Percentiles rank a stretch among this genome's conserved stretches.
phyloP scores from a whole-genome alignment of 805 yeast genomes.

The Saccharomycopsis oosterbeekiorum region DNA sequence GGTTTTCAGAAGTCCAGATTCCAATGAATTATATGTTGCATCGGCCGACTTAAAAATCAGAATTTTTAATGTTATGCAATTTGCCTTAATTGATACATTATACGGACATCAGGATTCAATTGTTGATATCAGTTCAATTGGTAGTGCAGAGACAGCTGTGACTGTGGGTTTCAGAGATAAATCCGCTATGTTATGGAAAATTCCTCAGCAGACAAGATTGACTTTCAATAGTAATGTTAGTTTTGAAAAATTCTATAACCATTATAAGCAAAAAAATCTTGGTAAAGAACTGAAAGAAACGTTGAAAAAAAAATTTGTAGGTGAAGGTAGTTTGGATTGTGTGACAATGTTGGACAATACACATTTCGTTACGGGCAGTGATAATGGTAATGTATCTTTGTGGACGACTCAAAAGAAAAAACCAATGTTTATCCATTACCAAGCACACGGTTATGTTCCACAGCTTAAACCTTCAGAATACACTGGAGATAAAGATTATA shows the following conservation, averaged over 20 bases:
- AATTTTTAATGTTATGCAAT: constrained; percentile 75
- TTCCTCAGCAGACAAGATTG: constrained; percentile 87
- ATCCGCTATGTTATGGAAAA: constrained; percentile 94
- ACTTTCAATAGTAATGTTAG: constrained; percentile 76
- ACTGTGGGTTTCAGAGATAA: constrained; percentile 94
- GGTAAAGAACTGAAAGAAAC: constrained; percentile 28
- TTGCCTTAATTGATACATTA: constrained; percentile 79
- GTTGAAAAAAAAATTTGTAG: constrained; percentile 32
- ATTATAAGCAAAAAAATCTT: constrained; percentile 30
- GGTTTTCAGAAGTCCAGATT: constrained; percentile 57
- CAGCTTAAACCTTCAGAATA: constrained; percentile 39
- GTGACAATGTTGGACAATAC: constrained; percentile 88
- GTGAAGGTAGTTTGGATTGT: constrained; percentile 86
- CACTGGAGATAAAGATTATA: constrained; percentile 36
- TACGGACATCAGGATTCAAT: constrained; percentile 95
- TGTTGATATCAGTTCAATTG: constrained; percentile 66
- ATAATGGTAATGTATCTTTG: constrained; percentile 80
- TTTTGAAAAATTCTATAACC: constrained; percentile 26
- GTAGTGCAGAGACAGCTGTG: constrained; percentile 78
- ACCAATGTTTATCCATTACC: constrained; percentile 58
- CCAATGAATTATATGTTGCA: constrained; percentile 83
- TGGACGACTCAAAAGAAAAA: constrained; percentile 91
- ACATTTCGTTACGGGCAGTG: constrained; percentile 90
- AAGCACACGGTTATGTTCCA: constrained; percentile 68
- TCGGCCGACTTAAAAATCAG: constrained; percentile 89